phyloP scores from a whole-genome alignment of 176 grass and related monocot species.

The Lolium multiflorum region DNA sequence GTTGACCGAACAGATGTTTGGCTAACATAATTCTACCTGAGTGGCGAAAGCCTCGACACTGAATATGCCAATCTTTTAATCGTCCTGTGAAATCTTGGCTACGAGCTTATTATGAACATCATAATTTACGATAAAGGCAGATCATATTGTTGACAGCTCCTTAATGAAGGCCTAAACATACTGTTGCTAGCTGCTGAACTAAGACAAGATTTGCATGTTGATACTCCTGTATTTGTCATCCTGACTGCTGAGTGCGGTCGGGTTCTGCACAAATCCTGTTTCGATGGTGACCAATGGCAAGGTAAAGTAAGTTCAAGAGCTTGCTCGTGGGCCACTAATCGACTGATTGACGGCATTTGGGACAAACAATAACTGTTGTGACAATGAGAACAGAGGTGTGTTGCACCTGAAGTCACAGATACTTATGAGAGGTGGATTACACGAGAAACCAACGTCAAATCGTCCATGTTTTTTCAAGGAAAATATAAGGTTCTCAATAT shows the following conservation, averaged over 20 bases:
- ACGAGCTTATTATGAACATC: background rate
- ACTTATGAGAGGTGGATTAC: background rate
- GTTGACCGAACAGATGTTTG: slow-evolving; percentile 51
- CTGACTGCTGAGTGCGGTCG: too few relatives aligned
- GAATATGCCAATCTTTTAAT: slow-evolving; percentile 36
- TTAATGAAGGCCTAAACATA: background rate
- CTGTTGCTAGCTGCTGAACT: background rate
- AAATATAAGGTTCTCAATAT: too few relatives aligned
- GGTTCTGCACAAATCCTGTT: background rate
- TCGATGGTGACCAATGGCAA: background rate
- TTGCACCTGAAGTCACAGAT: background rate
- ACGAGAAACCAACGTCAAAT: background rate
- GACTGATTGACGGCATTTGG: background rate
- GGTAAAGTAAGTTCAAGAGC: background rate
- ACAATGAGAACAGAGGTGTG: background rate
- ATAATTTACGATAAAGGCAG: background rate
- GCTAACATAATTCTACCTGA: slow-evolving; percentile 64
- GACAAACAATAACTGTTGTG: background rate
- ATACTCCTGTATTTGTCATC: background rate
- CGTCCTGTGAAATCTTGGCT: background rate
- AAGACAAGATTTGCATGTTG: background rate
- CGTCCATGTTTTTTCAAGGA: background rate
- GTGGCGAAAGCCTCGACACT: slow-evolving; percentile 50
- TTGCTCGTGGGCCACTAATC: background rate
- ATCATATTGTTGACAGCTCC: background rate